phyloP scores from a whole-genome alignment of 2,329 filamentous ascomycete genomes.

The Cytospora leucostoma region DNA sequence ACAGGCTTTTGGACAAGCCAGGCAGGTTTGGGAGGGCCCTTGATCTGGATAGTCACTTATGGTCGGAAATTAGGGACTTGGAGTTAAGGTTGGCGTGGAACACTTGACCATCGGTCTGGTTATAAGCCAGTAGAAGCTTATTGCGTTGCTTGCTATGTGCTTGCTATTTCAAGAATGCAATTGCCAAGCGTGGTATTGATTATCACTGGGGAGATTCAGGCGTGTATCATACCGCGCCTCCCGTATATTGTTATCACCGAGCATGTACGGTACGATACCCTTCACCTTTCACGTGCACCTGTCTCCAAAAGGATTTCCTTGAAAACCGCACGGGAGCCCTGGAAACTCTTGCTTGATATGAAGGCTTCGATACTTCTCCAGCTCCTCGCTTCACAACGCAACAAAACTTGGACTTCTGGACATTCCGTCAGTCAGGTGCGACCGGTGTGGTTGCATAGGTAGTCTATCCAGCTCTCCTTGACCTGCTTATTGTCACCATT shows the following conservation, averaged over 20 bases:
- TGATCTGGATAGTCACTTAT: neutral
- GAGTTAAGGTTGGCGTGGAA: neutral
- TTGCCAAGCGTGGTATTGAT: neutral
- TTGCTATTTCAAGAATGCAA: neutral
- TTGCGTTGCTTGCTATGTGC: neutral
- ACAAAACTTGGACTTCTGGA: too few species aligned
- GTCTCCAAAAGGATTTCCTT: too few species aligned
- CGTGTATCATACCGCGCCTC: too few species aligned
- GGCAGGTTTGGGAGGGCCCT: neutral
- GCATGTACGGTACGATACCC: constrained; percentile 9
- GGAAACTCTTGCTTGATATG: too few species aligned
- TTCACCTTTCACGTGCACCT: neutral
- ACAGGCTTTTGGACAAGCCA: neutral
- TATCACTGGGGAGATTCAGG: neutral
- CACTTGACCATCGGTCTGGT: neutral
- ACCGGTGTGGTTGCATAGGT: too few species aligned
- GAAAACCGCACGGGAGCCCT: too few species aligned
- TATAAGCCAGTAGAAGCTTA: neutral
- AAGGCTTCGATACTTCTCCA: too few species aligned
- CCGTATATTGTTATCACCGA: neutral
- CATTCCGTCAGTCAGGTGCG: too few species aligned
- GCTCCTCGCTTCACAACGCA: too few species aligned
- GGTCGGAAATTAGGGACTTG: neutral
- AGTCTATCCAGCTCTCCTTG: too few species aligned
- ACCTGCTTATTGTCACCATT: too few species aligned